Percentiles rank a stretch among this genome's conserved stretches.
Conservation (phyloP, 2,329 filamentous ascomycete genomes). For the Cladosporium phlei region DNA sequence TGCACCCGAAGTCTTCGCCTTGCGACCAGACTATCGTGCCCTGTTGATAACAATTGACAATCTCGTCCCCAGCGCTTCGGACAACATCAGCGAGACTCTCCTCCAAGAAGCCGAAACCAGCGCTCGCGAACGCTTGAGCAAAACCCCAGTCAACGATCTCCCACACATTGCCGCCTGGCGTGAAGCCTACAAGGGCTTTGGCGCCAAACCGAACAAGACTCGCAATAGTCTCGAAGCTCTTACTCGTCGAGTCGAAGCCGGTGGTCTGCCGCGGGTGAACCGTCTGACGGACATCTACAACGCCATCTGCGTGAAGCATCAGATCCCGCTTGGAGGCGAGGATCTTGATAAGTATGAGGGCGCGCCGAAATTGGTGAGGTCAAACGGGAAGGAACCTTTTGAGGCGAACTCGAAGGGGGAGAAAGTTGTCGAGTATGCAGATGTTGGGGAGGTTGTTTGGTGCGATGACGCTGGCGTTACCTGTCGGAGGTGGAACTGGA, state of each 20-base stretch:
- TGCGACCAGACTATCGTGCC: slow-evolving; percentile 37
- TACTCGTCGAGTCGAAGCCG: slow-evolving; percentile 29
- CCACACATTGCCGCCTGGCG: slow-evolving; percentile 37
- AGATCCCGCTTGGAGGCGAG: slow-evolving; percentile 37
- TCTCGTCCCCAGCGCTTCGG: slow-evolving; percentile 32
- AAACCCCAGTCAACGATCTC: slow-evolving; percentile 28
- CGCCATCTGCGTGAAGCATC: slow-evolving; percentile 36
- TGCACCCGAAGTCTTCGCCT: slow-evolving; percentile 28
- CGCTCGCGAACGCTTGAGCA: slow-evolving; percentile 12
- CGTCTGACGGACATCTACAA: slow-evolving; percentile 39
- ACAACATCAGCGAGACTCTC: slow-evolving; percentile 29
- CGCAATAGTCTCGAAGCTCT: slow-evolving; percentile 37
- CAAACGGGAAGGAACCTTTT: slow-evolving; percentile 34
- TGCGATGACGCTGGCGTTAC: slow-evolving; percentile 37
- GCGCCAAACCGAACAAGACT: slow-evolving; percentile 36
- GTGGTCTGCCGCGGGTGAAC: slow-evolving; percentile 35
- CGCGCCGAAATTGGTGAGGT: slow-evolving; percentile 28
- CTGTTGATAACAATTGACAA: slow-evolving; percentile 33
- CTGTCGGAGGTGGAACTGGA: slow-evolving; percentile 39
- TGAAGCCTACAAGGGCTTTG: slow-evolving; percentile 37
- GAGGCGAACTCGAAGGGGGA: slow-evolving; percentile 28
- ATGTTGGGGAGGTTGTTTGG: slow-evolving; percentile 37
- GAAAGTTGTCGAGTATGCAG: slow-evolving; percentile 21
- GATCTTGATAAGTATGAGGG: slow-evolving; percentile 37
- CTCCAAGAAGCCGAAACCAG: slow-evolving; percentile 28